Evolutionary conservation across 2,329 filamentous ascomycete species (phyloP).

Genomic region (Aspergillus niger): DNA sequence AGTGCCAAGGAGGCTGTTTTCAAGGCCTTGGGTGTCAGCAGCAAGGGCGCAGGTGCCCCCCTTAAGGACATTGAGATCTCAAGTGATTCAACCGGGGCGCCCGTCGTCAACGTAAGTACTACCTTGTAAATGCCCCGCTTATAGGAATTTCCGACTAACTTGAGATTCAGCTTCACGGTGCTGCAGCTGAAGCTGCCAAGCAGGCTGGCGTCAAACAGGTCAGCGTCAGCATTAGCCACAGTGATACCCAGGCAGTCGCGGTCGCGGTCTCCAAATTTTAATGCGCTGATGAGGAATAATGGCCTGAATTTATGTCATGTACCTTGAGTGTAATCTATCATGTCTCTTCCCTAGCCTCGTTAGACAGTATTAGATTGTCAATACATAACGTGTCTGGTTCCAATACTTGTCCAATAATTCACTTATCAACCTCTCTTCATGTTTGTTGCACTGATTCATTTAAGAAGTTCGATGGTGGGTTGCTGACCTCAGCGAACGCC

Average conservation of each 20-base stretch:
- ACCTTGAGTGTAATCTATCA: constrained; percentile 11
- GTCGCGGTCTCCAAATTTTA: constrained; percentile 83
- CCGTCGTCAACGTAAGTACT: constrained; percentile 74
- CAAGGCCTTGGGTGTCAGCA: constrained; percentile 86
- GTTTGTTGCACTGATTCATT: too few species aligned
- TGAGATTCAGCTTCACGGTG: constrained; percentile 72
- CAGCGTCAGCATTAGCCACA: constrained; percentile 93
- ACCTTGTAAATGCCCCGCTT: constrained; percentile 13
- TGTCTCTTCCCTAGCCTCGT: constrained; percentile 5
- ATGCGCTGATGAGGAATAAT: constrained; percentile 18
- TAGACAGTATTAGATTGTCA: background rate
- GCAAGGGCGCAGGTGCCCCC: constrained; percentile 84
- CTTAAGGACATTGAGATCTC: constrained; percentile 94
- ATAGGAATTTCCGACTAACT: constrained; percentile 32
- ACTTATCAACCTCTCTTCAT: too few species aligned
- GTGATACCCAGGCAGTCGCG: constrained; percentile 88
- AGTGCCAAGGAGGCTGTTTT: constrained; percentile 98
- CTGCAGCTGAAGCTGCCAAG: constrained; percentile 79
- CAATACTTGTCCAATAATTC: background rate
- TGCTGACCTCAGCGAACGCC: too few species aligned
- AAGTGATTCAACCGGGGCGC: constrained; percentile 77
- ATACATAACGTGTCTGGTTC: constrained; percentile 3
- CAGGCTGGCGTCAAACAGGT: constrained; percentile 85
- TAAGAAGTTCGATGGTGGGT: too few species aligned
- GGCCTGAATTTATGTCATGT: constrained; percentile 12